phyloP scores from a whole-genome alignment of 2,329 filamentous ascomycete genomes.

The Diaporthe citrichinensis region DNA sequence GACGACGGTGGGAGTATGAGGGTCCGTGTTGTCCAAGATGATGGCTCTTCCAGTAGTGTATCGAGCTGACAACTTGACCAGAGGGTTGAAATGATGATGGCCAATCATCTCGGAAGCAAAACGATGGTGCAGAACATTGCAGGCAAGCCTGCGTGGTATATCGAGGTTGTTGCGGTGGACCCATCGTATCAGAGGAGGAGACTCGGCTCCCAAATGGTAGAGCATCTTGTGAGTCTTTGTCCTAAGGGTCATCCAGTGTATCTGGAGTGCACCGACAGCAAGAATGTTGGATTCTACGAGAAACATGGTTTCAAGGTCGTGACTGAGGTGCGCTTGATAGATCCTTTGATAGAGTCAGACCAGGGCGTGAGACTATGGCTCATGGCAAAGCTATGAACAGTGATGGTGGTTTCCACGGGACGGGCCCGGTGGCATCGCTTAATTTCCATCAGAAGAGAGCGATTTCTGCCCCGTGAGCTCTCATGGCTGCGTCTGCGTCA shows the following conservation, averaged over 20 bases:
- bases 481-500: constrained; percentile 17
- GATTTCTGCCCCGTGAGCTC: constrained; percentile 5
- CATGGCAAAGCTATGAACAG: constrained; percentile 17
- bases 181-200: constrained; percentile 7
- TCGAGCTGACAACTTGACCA: background rate
- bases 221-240: constrained; percentile 8
- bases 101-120: background rate
- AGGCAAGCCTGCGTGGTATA: constrained; percentile 8
- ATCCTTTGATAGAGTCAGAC: constrained; percentile 5
- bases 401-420: background rate
- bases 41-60: too few relatives aligned
- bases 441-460: background rate
- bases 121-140: background rate
- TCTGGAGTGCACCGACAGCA: constrained; percentile 10
- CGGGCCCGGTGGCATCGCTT: background rate
- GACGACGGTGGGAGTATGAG: background rate
- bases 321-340: constrained; percentile 11
- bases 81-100: constrained; percentile 1
- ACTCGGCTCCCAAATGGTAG: constrained; percentile 12
- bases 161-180: constrained; percentile 11
- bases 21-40: background rate
- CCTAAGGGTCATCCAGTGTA: background rate
- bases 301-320: constrained; percentile 5
- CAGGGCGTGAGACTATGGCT: background rate
- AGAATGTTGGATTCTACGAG: constrained; percentile 8